These are phyloP conservation scores for Aphanocladium album DNA, from an alignment of 2,329 filamentous ascomycete genomes.

Conservation along the genomic window DNA sequence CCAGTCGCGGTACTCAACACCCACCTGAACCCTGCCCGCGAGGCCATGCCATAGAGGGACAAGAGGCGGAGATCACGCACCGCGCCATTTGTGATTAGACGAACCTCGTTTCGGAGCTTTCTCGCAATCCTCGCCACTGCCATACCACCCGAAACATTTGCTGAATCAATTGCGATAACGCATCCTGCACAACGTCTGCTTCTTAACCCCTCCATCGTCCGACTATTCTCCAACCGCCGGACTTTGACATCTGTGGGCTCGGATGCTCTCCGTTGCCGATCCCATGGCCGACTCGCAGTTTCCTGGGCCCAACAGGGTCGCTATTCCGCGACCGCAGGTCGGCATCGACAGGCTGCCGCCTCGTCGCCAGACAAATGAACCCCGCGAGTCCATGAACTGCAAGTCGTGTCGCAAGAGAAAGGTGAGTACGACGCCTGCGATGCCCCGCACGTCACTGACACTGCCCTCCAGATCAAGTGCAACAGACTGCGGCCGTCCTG, in stretches of 20 bases:
- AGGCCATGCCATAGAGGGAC: conserved; percentile 5
- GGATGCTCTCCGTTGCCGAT: conserved; percentile 10
- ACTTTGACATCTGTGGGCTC: neutral
- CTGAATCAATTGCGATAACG: neutral
- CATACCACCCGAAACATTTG: too few relatives aligned
- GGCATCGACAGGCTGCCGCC: conserved; percentile 74
- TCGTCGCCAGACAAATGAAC: conserved; percentile 66
- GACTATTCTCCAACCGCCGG: neutral
- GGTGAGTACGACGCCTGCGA: conserved; percentile 45
- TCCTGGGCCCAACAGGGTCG: conserved; percentile 41
- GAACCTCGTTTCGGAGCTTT: neutral
- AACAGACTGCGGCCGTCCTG: conserved; percentile 79
- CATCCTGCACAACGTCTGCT: neutral
- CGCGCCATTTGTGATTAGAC: neutral
- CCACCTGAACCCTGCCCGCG: neutral
- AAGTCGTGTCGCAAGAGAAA: conserved; percentile 91
- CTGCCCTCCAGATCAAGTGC: conserved; percentile 71
- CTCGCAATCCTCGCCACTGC: neutral
- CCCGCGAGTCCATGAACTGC: conserved; percentile 90
- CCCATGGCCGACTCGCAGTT: conserved; percentile 25
- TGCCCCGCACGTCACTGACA: conserved; percentile 1
- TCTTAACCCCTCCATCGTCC: neutral
- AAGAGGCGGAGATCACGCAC: neutral
- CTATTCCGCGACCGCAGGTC: conserved; percentile 70
- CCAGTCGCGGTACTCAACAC: neutral